A percentile compares a stretch with the other conserved stretches of the same genome.
phyloP scores from a whole-genome alignment of 345 rosid genomes.

The Rhizophora apiculata region DNA sequence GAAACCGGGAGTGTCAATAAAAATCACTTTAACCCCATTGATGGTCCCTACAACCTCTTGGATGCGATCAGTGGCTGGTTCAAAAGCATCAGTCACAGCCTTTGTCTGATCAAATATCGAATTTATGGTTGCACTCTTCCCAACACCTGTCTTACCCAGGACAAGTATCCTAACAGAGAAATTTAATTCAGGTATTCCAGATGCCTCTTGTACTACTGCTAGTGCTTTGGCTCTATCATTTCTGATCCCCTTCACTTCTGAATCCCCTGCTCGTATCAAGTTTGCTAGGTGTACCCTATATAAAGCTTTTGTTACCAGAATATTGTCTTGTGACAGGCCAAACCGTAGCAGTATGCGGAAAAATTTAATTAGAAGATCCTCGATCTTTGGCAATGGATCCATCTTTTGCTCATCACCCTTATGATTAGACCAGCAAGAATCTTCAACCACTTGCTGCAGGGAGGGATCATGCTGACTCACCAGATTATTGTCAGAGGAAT shows the following conservation, averaged over 20 bases:
- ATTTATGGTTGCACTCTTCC: constrained; percentile 97
- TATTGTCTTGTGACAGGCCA: constrained; percentile 57
- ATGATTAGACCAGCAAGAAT: constrained; percentile 28
- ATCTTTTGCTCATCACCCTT: constrained; percentile 27
- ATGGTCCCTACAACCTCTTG: constrained; percentile 69
- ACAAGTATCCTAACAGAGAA: constrained; percentile 77
- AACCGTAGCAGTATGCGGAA: constrained; percentile 68
- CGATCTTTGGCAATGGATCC: constrained; percentile 56
- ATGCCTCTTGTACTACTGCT: constrained; percentile 75
- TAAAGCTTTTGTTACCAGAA: constrained; percentile 74
- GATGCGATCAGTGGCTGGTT: constrained; percentile 62
- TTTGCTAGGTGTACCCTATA: constrained; percentile 76
- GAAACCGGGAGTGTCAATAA: constrained; percentile 94
- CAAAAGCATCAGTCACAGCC: constrained; percentile 75
- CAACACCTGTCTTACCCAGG: constrained; percentile 90
- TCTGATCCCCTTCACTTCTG: constrained; percentile 55
- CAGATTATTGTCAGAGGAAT: constrained; percentile 39
- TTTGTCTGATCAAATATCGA: constrained; percentile 69
- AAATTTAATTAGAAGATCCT: constrained; percentile 65
- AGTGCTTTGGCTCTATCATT: constrained; percentile 49
- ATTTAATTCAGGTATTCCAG: constrained; percentile 64
- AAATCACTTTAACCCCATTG: constrained; percentile 68
- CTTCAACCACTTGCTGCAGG: constrained; percentile 40
- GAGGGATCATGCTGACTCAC: constrained; percentile 36
- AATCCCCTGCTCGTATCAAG: constrained; percentile 72